Conservation (phyloP, 257 asterid species). For the Schizonepeta tenuifolia region DNA sequence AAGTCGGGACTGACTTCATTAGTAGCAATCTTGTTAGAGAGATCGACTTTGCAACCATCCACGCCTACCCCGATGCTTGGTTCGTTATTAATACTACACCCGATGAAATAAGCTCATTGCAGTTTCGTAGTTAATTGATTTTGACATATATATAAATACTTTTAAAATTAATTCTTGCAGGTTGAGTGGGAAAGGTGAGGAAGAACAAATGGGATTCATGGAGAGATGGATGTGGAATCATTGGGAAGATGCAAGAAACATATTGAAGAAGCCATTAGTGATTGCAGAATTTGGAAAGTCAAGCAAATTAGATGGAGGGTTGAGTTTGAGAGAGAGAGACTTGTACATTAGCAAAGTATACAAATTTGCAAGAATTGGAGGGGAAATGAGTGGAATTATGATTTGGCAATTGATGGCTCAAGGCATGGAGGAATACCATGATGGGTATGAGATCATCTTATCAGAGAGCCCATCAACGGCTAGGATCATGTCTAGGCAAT, state of each 20-base stretch:
- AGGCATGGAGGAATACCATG: slow-evolving; percentile 66
- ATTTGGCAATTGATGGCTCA: slow-evolving; percentile 77
- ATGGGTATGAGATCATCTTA: slow-evolving; percentile 63
- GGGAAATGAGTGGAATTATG: slow-evolving; percentile 71
- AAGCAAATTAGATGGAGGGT: slow-evolving; percentile 26
- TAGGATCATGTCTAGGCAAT: slow-evolving; percentile 52
- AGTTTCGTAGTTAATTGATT: no score
- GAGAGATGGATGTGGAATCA: slow-evolving; percentile 71
- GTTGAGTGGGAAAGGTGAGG: slow-evolving; percentile 59
- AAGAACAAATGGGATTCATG: slow-evolving; percentile 66
- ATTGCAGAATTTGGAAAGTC: slow-evolving; percentile 79
- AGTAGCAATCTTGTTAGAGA: slow-evolving; percentile 48
- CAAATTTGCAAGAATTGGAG: slow-evolving; percentile 58
- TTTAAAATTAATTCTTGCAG: slow-evolving; percentile 32
- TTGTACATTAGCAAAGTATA: slow-evolving; percentile 55
- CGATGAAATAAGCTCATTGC: no score
- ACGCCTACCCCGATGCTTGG: slow-evolving; percentile 70
- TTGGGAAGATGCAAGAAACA: slow-evolving; percentile 57
- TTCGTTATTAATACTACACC: neutral
- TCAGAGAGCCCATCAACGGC: slow-evolving; percentile 61
- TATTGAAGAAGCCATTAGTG: slow-evolving; percentile 67
- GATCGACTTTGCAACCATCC: slow-evolving; percentile 76
- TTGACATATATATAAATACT: no score
- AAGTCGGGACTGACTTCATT: slow-evolving; percentile 80
- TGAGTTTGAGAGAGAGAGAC: slow-evolving; percentile 40